Evolutionary conservation across 371 early-diverging fungal genomes (phyloP), one percentile per base, ranked within the genome.

Genomic region (Syncephalastrum racemosum): DNA sequence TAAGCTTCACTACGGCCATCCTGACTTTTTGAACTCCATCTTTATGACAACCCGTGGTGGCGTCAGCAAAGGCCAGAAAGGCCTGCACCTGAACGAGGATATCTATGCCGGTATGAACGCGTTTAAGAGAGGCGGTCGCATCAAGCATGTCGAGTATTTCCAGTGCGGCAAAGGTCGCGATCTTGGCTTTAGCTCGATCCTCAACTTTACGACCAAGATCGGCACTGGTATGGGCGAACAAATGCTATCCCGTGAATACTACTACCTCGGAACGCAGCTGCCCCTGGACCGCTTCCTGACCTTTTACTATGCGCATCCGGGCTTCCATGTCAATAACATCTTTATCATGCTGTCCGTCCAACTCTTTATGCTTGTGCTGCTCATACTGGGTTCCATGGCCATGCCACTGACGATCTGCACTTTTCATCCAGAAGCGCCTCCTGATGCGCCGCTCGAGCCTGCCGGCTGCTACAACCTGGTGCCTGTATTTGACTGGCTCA

Each of bases 121-220:
- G 7, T 85, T 92, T 63, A 72, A 77, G 51, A 82, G 95, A 4
- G 95, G 95, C 24, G 94, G 93, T 0, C 74, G 90, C 13, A 94
- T 93, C 75, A 93, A 90, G 68, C 94, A 94, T 64, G 81, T 89
- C 2, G 96, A 95, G 70, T 95, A 94, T 69, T 88, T 85, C 62
- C 94, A 95, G 71, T 92, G 92, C 62, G 94, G 93, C 31, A 95
- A 95, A 75, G 96, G 95, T 4, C 88, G 93, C 57, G 95, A 95
- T 71, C 84, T 95, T 50, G 94, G 95, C 2, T 91, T 94, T 70
- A 85, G 90, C 46, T 92, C 93, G 14, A 88, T 93, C 40, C 85
- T 94, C 56, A 88, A 90, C 70, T 95, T 94, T 60, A 85, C 85
- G 44, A 90, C 94, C 31, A 95, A 95, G 71, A 92, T 94, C 46